These are phyloP conservation scores for Pseudogymnoascus sp. DNA, from an alignment of 2,329 filamentous ascomycete genomes.

Conservation along the genomic window DNA sequence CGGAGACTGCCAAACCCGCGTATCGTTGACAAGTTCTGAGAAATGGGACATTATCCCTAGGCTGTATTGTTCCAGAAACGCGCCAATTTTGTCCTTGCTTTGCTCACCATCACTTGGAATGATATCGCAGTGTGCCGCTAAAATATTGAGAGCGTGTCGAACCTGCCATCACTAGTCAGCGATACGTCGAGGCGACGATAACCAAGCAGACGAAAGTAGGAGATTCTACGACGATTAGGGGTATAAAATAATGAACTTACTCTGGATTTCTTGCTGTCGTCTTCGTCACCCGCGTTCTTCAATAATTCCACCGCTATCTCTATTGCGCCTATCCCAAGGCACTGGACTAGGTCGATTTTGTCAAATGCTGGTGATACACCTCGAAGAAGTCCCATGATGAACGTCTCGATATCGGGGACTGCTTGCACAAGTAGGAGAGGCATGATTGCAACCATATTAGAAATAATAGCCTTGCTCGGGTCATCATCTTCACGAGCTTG, in stretches of 20 bases:
- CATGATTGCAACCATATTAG: constrained; percentile 50
- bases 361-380: constrained; percentile 65
- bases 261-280: constrained; percentile 45
- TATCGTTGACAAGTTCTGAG: constrained; percentile 69
- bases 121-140: constrained; percentile 35
- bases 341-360: constrained; percentile 53
- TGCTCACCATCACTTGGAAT: constrained; percentile 35
- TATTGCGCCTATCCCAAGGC: constrained; percentile 69
- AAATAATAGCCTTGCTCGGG: constrained; percentile 44
- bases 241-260: constrained; percentile 37
- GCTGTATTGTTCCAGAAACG: constrained; percentile 75
- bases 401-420: constrained; percentile 49
- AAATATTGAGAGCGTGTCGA: constrained; percentile 29
- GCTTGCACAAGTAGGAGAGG: constrained; percentile 53
- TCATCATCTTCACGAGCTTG: constrained; percentile 66
- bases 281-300: constrained; percentile 65
- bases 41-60: constrained; percentile 81
- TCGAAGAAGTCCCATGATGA: constrained; percentile 60
- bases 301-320: constrained; percentile 72
- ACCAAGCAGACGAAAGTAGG: not conserved
- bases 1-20: constrained; percentile 44
- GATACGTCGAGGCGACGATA: not conserved
- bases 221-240: not conserved
- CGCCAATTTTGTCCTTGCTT: constrained; percentile 46
- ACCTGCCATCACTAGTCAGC: constrained; percentile 21